Evolutionary conservation across 805 yeast genomes (phyloP), one percentile per base, ranked within the genome.

Genomic region (Candida tibetensis): DNA sequence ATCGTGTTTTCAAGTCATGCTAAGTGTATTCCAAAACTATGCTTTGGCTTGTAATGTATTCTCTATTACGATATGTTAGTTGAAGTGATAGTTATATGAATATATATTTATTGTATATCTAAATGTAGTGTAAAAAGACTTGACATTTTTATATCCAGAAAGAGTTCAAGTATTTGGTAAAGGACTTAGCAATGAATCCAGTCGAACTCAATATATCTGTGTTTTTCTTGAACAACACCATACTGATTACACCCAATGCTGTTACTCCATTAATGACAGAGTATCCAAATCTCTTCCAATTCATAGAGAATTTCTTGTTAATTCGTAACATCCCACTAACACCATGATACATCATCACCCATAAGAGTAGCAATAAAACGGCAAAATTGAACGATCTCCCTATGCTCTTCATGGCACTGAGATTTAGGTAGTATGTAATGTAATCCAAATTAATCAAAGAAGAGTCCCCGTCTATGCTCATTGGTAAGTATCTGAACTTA

Each of bases 381-480:
- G 48, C 21, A 53, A 57, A 60, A 32, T 65, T 61, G 4, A 64
- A 5, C 7, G 37, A 23, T 5, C 58, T 57, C 1, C 64, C 65
- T 18, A 45, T 25, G 19, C 36, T 35, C 13, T 42, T 33, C 16
- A 48, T 30, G 6, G 46, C 33, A 6, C 58, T 48, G 22, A 36
- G 30, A 30, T 34, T 38, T 13, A 37, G 31, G 15, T 41, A 44
- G 41, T 72, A 70, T 0, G 79, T 48, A 7, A 83, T 63, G 48
- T 68, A 82, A 6, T 74, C 72, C 30, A 85, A 57, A 30, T 64
- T 71, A 15, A 85, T 57, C 38, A 74, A 60, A 1, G 81, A 70
- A 2, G 82, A 74, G 55, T 83, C 91, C 1, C 87, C 89, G 41
- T 81, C 85, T 1, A 78, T 62, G 2, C 49, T 13, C n/a, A 66